These are phyloP conservation scores for Grosmannia serpens DNA, from an alignment of 2,329 filamentous ascomycete species.

Conservation along the genomic window DNA sequence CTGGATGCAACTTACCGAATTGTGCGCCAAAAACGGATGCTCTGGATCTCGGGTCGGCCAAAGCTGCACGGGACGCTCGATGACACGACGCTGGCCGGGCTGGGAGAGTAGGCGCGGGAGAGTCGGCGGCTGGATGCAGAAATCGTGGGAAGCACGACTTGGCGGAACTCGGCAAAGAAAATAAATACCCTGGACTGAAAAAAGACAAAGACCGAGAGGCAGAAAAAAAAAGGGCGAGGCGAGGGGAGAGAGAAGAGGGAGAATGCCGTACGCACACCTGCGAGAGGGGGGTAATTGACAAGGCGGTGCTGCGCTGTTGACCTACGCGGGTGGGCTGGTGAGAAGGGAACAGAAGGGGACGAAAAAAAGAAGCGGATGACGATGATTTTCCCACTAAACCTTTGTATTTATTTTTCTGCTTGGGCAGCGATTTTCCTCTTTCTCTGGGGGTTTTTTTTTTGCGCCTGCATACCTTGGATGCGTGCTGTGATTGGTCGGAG, in stretches of 20 bases:
- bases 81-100: background rate
- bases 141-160: background rate
- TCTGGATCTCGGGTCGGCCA: background rate
- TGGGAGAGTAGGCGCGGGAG: background rate
- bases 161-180: background rate
- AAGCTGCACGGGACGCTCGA: background rate
- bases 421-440: conserved; percentile 5
- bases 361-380: conserved; percentile 12
- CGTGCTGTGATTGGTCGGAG: background rate
- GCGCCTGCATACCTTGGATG: background rate
- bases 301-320: conserved; percentile 26
- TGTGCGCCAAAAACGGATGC: background rate
- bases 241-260: background rate
- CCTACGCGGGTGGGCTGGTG: conserved; percentile 14
- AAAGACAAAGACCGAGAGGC: background rate
- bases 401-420: conserved; percentile 10
- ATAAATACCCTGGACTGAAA: background rate
- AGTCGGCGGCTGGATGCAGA: background rate
- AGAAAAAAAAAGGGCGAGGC: background rate
- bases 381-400: conserved; percentile 8
- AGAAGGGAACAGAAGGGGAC: conserved; percentile 7
- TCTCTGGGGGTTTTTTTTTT: background rate
- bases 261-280: conserved; percentile 28
- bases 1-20: background rate
- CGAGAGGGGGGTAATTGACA: conserved; percentile 25